These are phyloP conservation scores for Leucogyrophana mollusca DNA, from an alignment of 768 basidiomycete genomes.

Conservation along the genomic window DNA sequence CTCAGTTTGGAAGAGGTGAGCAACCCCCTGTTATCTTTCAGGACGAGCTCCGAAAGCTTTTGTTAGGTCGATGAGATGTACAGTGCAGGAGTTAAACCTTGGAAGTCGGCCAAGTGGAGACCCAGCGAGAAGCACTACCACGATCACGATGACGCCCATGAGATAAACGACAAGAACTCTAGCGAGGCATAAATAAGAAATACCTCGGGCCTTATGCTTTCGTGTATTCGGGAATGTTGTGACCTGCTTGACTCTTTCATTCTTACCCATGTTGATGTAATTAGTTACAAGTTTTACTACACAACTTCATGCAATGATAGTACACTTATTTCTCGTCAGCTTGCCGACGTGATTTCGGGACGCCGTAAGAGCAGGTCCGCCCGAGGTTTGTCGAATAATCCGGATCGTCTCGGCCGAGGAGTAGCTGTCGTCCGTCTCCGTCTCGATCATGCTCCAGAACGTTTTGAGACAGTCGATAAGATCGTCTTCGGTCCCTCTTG, in stretches of 20 bases:
- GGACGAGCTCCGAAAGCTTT: not conserved
- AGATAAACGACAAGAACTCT: slow-evolving; percentile 21
- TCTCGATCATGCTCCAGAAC: not conserved
- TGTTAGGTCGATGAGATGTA: slow-evolving; percentile 69
- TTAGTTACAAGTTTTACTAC: too few species aligned
- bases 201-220: too few species aligned
- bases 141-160: slow-evolving; percentile 22
- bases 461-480: slow-evolving; percentile 4
- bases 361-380: too few species aligned
- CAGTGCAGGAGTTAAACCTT: slow-evolving; percentile 60
- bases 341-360: too few species aligned
- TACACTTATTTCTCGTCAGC: too few species aligned
- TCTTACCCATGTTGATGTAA: too few species aligned
- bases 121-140: slow-evolving; percentile 45
- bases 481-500: not conserved
- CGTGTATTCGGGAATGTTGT: too few species aligned
- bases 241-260: too few species aligned
- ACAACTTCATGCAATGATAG: too few species aligned
- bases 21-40: slow-evolving; percentile 9
- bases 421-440: not conserved
- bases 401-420: not conserved
- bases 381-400: too few species aligned
- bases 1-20: slow-evolving; percentile 73
- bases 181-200: too few species aligned
- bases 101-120: slow-evolving; percentile 61